Conservation (phyloP, 345 rosid species). For the Acer saccharum region DNA sequence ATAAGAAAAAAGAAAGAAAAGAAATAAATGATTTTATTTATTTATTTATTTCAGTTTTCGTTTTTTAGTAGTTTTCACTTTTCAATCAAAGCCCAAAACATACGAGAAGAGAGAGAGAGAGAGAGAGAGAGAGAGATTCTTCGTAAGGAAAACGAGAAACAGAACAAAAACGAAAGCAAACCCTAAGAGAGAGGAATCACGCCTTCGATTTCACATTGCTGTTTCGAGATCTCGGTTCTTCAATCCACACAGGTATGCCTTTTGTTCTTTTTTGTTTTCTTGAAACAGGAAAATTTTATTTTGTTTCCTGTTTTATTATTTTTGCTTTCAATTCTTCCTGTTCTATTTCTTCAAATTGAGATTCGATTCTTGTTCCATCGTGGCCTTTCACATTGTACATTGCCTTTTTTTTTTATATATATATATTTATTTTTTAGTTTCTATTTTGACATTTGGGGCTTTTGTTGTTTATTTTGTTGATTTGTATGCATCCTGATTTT, state of each 20-base stretch:
- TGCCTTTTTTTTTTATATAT: constrained; percentile 26
- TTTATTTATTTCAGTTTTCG: neutral
- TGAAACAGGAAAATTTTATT: neutral
- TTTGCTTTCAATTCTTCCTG: constrained; percentile 8
- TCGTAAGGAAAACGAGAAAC: neutral
- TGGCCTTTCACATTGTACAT: constrained; percentile 26
- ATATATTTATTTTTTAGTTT: neutral
- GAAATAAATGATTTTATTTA: neutral
- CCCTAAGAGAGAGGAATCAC: constrained; percentile 15
- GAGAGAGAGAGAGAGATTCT: constrained; percentile 19
- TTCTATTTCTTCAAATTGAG: neutral
- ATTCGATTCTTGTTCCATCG: constrained; percentile 21
- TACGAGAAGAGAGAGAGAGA: constrained; percentile 23
- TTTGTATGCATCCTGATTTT: constrained; percentile 1
- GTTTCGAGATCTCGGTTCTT: constrained; percentile 44
- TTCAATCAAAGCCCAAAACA: constrained; percentile 15
- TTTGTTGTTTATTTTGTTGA: neutral
- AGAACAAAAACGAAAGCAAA: constrained; percentile 8
- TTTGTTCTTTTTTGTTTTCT: neutral
- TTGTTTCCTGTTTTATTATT: neutral
- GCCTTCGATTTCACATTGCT: constrained; percentile 29
- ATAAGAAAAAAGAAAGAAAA: neutral
- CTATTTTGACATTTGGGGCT: constrained; percentile 12
- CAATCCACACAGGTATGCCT: constrained; percentile 30
- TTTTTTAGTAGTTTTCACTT: neutral